Base-by-base conservation (phyloP, 257 asterid species). In the Solanum tarijense region DNA sequence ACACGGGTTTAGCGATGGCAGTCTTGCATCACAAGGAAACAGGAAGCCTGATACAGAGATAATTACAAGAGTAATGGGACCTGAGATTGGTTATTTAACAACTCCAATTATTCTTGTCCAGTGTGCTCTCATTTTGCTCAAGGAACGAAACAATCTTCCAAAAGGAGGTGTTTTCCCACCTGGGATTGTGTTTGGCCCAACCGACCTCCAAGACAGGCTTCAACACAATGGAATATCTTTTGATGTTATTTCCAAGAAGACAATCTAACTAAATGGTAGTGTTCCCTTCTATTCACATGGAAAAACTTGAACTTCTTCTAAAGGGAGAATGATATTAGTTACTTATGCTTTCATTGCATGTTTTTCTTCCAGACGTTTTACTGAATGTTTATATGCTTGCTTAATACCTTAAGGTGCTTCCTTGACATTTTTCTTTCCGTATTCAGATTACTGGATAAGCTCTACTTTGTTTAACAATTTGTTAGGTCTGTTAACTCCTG, bases 121-220 rank as follows among this genome's bases (percentile, higher is more conserved):
- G 88, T 94, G 98, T 46, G 98, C 95, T 41, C 96, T 97, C 10
- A 85, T 95, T 74, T 83, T 93, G 75, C 90, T 96, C 86, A 86
- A 85, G 12, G 93, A 91, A 12, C 93, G 98, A 9, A 91, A 90
- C 34, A 89, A 92, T 86, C 91, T 96, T 87, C 98, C 99, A 0
- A 92, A 90, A 81, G 99, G 99, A n/a, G 99, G 99, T 16, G 98
- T 96, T 83, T 91, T 88, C 72, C 92, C 98, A 3, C 98, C 99
- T 0, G 99, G 98, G 89, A 93, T 97, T n/a, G 93, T 97, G 76
- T 97, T 93, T 89, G 99, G 99, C 46, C 88, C 96, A 1, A 93
- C 98, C 0, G 95, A 94, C 85, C 98, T 97, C 66, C 92, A 96
- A 90, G 88, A 91, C 66, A 91, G 94, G 84, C 95, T 97, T 68